A percentile compares a stretch with the other conserved stretches of the same genome.
These are phyloP conservation scores for Vitis amurensis DNA, from an alignment of 164 flowering plant species.

Conservation along the genomic window DNA sequence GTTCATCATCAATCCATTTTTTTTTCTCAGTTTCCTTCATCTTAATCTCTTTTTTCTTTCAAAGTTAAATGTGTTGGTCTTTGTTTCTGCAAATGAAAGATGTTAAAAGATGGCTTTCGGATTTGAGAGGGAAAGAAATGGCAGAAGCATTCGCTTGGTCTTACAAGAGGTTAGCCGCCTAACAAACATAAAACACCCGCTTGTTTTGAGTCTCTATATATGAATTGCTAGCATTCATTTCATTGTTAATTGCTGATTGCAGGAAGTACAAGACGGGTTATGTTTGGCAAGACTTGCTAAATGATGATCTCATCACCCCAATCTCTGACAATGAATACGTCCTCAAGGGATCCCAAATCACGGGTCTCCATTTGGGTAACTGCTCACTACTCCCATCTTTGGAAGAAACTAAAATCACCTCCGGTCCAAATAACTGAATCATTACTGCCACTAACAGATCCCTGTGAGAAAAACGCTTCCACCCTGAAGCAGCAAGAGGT, in stretches of 20 bases:
- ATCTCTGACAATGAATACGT: constrained; percentile 66
- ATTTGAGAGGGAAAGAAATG: constrained; percentile 75
- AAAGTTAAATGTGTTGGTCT: not conserved
- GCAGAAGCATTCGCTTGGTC: constrained; percentile 84
- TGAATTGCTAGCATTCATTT: not conserved
- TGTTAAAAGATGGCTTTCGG: constrained; percentile 81
- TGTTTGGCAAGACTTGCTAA: constrained; percentile 74
- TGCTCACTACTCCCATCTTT: not conserved
- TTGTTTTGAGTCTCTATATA: too few species aligned
- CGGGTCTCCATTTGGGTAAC: constrained; percentile 4
- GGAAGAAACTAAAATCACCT: not conserved
- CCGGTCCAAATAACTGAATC: too few species aligned
- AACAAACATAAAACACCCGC: too few species aligned
- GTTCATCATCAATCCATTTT: not conserved
- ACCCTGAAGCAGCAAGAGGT: not conserved
- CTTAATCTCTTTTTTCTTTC: not conserved
- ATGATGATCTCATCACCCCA: constrained; percentile 68
- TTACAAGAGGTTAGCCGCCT: constrained; percentile 55
- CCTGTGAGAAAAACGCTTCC: constrained; percentile 3
- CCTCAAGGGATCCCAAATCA: constrained; percentile 62
- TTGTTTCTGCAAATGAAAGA: constrained; percentile 29
- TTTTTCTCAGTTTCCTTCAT: not conserved
- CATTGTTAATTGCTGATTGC: constrained; percentile 8
- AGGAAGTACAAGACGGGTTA: constrained; percentile 70
- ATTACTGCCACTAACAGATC: too few species aligned